Evolutionary conservation across 495 filamentous ascomycete species (phyloP), one percentile per base, ranked within the genome.

Genomic region (Penicillium antarcticum): DNA sequence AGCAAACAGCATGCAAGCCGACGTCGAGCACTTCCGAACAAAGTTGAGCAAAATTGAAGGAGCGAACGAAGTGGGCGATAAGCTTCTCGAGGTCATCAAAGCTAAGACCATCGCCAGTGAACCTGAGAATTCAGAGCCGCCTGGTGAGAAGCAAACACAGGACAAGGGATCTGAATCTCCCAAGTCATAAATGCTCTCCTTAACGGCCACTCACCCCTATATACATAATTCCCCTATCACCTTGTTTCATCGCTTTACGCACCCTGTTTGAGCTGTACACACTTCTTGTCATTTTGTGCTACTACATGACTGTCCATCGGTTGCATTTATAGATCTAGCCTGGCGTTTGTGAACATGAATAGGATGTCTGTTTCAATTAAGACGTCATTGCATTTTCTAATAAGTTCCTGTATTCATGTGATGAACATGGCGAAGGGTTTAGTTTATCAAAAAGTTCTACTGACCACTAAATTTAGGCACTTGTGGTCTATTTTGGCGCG

Each of bases 21-120:
- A 98, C 60, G 83, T 87, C 35, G 80, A 91, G 49, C 81, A 81
- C 59, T 91, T 98, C 68, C 82, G 86, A 39, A 69, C 77, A 3
- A 83, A 81, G 43, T 75, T 97, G 14, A 77, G 82, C 61, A 89
- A 87, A 62, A 82, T 97, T 37, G 86, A 95, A 45, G 92, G 91
- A 1, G 86, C 89, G 31, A 85, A 80, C 23, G 83, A 88, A 52
- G 72, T 88, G 0, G 86, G 85, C 10, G 79, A 84, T 32, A 77
- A 82, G 52, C 71, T 97, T 5, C 65, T 87, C 8, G 77, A 80
- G 26, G 72, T 95, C 31, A 83, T 91, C 34, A 79, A 81, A 26
- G 70, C 71, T 13, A 96, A 92, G 56, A 53, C 49, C 26, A 67
- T 71, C 14, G 42, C 53, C 4, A 48, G 50, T 16, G 50, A 56